A percentile compares a stretch with the other conserved stretches of the same genome.
These are phyloP conservation scores for Yamadazyma friedrichii DNA, from an alignment of 1,139 yeast genomes.

Conservation along the genomic window DNA sequence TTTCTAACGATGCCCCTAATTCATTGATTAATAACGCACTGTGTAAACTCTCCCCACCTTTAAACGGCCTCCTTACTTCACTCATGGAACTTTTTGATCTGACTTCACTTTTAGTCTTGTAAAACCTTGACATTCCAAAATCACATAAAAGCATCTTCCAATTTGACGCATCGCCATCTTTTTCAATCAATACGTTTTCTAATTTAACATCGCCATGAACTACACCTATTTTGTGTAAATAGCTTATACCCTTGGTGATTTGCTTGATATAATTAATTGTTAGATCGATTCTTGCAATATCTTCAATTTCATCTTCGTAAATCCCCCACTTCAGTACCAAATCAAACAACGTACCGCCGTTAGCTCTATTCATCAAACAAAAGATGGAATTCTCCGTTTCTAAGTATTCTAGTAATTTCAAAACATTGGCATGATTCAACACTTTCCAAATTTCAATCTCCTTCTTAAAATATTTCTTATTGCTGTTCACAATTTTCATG, in stretches of 20 bases:
- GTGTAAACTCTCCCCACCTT: conserved; percentile 28
- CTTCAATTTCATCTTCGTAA: conserved; percentile 8
- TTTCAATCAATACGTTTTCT: conserved; percentile 74
- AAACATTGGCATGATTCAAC: conserved; percentile 61
- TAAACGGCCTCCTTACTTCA: conserved; percentile 33
- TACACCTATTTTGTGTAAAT: conserved; percentile 68
- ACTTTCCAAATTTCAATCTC: conserved; percentile 78
- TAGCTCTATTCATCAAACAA: conserved; percentile 69
- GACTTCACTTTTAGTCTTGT: conserved; percentile 24
- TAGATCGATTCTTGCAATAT: conserved; percentile 22
- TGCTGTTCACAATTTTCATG: conserved; percentile 68
- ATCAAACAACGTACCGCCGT: conserved; percentile 83
- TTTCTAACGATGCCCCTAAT: conserved; percentile 10
- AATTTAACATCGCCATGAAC: conserved; percentile 90
- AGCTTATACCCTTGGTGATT: conserved; percentile 59
- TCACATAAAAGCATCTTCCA: conserved; percentile 63
- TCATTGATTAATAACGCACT: conserved; percentile 14
- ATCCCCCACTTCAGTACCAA: conserved; percentile 69
- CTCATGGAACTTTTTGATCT: conserved; percentile 49
- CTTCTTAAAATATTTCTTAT: conserved; percentile 58
- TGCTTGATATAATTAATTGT: conserved; percentile 45
- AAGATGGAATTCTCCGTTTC: conserved; percentile 66
- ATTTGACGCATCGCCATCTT: conserved; percentile 21
- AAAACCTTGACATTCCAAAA: conserved; percentile 72
- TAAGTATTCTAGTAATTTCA: conserved; percentile 59